A percentile compares a stretch with the other conserved stretches of the same genome.
Conservation (phyloP, 2,329 filamentous ascomycete genomes). For the Fusarium sp. region DNA sequence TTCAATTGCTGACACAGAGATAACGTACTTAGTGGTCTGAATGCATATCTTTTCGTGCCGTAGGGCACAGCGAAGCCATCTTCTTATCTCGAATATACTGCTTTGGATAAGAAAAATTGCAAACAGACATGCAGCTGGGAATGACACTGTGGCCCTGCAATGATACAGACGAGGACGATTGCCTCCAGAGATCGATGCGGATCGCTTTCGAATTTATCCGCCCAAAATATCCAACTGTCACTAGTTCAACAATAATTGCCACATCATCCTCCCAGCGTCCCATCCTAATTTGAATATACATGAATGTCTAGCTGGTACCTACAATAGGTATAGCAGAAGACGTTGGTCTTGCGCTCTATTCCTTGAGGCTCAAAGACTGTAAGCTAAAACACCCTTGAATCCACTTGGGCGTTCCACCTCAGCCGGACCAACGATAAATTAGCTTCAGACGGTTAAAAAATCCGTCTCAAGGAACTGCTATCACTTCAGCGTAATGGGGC, state of each 20-base stretch:
- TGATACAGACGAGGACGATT: neutral
- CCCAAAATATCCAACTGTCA: neutral
- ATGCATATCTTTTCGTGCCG: neutral
- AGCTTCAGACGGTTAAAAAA: neutral
- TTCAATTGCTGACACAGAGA: neutral
- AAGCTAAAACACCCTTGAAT: neutral
- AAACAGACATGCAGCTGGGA: neutral
- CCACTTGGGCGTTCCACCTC: slow-evolving; percentile 7
- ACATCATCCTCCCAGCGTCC: neutral
- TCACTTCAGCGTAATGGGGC: neutral
- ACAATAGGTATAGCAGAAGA: neutral
- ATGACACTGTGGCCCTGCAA: neutral
- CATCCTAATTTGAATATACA: neutral
- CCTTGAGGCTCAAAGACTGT: slow-evolving; percentile 6
- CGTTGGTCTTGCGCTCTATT: neutral
- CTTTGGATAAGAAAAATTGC: neutral
- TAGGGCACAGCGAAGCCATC: no score
- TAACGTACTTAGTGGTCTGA: neutral
- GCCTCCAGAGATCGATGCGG: neutral
- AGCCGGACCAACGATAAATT: slow-evolving; percentile 3
- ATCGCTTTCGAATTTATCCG: slow-evolving; percentile 12
- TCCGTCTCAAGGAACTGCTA: neutral
- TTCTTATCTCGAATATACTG: neutral
- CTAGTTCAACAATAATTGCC: neutral
- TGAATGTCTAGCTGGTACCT: neutral